Base-by-base conservation (phyloP, 2,329 filamentous ascomycete species). In the Xylariaceae sp. region DNA sequence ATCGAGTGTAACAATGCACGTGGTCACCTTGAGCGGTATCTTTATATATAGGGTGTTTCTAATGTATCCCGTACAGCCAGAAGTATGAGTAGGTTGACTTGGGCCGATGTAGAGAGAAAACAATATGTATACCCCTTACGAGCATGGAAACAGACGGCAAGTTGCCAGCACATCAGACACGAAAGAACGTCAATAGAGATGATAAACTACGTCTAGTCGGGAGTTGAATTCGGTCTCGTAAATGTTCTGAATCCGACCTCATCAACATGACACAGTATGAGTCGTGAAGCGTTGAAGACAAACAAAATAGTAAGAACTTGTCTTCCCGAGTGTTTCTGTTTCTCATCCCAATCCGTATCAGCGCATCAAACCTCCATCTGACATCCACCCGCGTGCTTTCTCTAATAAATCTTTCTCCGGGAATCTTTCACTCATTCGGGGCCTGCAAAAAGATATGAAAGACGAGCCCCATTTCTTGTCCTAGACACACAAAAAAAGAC, bases 401-500 rank as follows among this genome's bases (percentile, higher is more conserved):
- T 18, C 17, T 62, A 37, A 45, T 54, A 4, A 30, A 30, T 50
- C 58, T 54, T 65, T 66, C 67, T 53, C 48, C 56, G 52, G 18
- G 30, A 8, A 34, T 48, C 48, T 52, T 30, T 30, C 5, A 5
- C 30, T 23, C 17, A 53, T 30, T 30, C 23, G 23, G 23, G 23
- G 23, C 23, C 23, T 30, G 4, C 23, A 30, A 30, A 30, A 30
- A 30, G 53, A 39, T 39, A 59, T 67, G 59, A 69, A 70, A 69
- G 66, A 60, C 64, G 62, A 47, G 23, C 5, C 23, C 23, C 60
- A 59, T 48, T 59, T 58, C 47, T 57, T 60, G 61, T 66, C 57
- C 62, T 44, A 65, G 64, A 70, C 62, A 62, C 49, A 18, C 62
- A 69, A 66, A 42, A 63, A 9, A 30, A 30, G 23, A 30, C 23